Conservation (phyloP, 139 green algal species). For the Trebouxia sp. region DNA sequence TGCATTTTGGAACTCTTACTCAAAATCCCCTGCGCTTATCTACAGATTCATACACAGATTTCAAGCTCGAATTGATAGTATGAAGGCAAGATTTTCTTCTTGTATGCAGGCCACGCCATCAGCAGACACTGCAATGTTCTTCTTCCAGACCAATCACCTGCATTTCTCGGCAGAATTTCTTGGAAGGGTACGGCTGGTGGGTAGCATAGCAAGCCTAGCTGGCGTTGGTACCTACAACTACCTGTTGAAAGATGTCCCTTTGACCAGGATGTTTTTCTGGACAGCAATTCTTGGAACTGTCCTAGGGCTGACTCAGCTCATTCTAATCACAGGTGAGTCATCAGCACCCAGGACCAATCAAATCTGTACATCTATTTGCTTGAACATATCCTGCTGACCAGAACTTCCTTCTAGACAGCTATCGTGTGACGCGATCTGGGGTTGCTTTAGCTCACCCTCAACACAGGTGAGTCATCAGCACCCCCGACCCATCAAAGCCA, state of each 20-base stretch:
- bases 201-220: constrained; percentile 58
- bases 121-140: constrained; percentile 79
- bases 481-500: no score
- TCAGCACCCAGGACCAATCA: no score
- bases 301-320: constrained; percentile 85
- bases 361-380: no score
- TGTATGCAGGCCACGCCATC: constrained; percentile 70
- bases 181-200: constrained; percentile 85
- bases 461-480: no score
- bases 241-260: constrained; percentile 66
- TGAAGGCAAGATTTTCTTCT: neutral
- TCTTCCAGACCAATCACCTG: constrained; percentile 80
- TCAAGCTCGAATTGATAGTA: neutral
- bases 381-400: no score
- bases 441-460: no score
- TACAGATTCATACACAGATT: no score
- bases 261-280: constrained; percentile 76
- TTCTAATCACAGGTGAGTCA: constrained; percentile 63
- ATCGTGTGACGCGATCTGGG: no score
- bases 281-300: constrained; percentile 69
- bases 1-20: no score
- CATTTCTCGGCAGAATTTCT: constrained; percentile 87
- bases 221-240: constrained; percentile 70
- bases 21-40: no score
- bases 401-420: no score